Evolutionary conservation across 441 rosid genomes (phyloP).

Genomic region (Macaranga tanarius): DNA sequence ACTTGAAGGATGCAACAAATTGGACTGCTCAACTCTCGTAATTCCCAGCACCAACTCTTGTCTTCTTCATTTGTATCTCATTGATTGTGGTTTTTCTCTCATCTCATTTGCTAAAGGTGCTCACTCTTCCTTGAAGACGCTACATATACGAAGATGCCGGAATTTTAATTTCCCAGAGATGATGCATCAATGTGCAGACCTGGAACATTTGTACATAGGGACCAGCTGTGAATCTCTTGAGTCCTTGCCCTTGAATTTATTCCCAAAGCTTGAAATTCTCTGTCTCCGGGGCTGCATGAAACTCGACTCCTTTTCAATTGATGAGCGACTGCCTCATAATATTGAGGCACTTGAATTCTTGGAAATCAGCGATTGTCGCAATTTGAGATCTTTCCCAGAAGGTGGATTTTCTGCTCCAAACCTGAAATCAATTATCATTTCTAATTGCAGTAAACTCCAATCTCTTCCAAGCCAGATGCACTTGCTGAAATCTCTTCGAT

Average conservation of each 20-base stretch:
- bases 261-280: not conserved
- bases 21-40: not conserved
- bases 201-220: not conserved
- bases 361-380: slow-evolving; percentile 9
- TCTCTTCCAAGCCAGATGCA: slow-evolving; percentile 7
- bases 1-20: not conserved
- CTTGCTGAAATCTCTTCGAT: slow-evolving; percentile 4
- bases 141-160: not conserved
- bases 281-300: not conserved
- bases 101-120: not conserved
- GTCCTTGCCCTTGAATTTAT: not conserved
- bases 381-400: slow-evolving; percentile 10
- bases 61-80: not conserved
- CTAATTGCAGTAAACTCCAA: slow-evolving; percentile 1
- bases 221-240: not conserved
- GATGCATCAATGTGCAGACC: not conserved
- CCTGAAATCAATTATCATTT: not conserved
- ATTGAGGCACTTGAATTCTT: not conserved
- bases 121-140: not conserved
- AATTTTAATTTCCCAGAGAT: not conserved
- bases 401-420: slow-evolving; percentile 15
- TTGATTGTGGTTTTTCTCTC: not conserved
- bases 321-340: not conserved
- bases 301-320: not conserved
- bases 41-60: not conserved